phyloP scores from a whole-genome alignment of 495 filamentous ascomycete genomes.

The Mytilinidion resinicola region DNA sequence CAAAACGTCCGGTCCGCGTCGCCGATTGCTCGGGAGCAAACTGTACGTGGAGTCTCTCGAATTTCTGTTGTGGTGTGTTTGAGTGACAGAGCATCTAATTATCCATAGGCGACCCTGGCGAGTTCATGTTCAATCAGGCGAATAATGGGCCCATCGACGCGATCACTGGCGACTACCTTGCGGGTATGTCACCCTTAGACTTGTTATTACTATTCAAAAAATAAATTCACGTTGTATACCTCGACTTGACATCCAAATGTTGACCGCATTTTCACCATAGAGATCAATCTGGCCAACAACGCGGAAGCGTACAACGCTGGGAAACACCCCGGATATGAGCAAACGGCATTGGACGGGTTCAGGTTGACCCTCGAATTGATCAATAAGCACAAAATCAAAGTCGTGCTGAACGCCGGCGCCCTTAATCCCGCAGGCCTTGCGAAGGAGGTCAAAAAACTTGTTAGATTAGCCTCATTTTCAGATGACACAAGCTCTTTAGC shows the following conservation, averaged over 20 bases:
- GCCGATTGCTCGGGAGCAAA: not conserved
- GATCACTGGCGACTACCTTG: slow-evolving; percentile 29
- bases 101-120: not conserved
- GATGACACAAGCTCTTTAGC: too few species aligned
- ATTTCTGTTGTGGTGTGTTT: not conserved
- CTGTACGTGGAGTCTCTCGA: not conserved
- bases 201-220: not conserved
- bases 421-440: slow-evolving; percentile 22
- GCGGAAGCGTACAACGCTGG: slow-evolving; percentile 2
- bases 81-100: not conserved
- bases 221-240: too few species aligned
- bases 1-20: not conserved
- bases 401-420: slow-evolving; percentile 26
- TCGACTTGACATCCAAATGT: too few species aligned
- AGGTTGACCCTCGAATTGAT: slow-evolving; percentile 12
- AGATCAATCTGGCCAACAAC: slow-evolving; percentile 27
- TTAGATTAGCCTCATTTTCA: not conserved
- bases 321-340: slow-evolving; percentile 12
- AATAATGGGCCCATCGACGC: slow-evolving; percentile 13
- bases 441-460: slow-evolving; percentile 8
- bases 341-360: slow-evolving; percentile 12
- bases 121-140: not conserved
- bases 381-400: slow-evolving; percentile 25
- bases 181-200: not conserved
- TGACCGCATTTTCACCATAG: not conserved